phyloP scores from a whole-genome alignment of 805 yeast genomes.

The Kodamaea hsintzibuensis region DNA sequence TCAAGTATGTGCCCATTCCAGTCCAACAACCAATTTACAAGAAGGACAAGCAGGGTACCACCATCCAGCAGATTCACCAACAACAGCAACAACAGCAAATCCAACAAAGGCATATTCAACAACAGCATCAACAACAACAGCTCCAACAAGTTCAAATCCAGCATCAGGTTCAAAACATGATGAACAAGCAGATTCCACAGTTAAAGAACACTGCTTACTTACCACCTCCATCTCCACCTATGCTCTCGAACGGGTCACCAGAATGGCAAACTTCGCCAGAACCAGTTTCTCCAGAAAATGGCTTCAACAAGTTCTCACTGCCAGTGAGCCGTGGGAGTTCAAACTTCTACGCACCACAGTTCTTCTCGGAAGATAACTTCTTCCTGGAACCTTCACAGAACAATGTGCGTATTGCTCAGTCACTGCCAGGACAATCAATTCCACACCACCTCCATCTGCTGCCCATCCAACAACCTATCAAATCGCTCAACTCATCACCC shows the following conservation, averaged over 20 bases:
- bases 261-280: conserved; percentile 42
- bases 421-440: conserved; percentile 20
- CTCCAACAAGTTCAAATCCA: conserved; percentile 10
- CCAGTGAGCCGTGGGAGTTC: conserved; percentile 26
- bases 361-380: conserved; percentile 34
- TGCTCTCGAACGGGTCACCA: conserved; percentile 35
- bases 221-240: conserved; percentile 40
- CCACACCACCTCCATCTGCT: conserved; percentile 15
- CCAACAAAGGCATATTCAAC: conserved; percentile 12
- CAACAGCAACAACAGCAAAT: conserved; percentile 9
- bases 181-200: not conserved
- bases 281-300: conserved; percentile 21
- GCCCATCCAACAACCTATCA: conserved; percentile 10
- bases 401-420: conserved; percentile 3
- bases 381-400: conserved; percentile 5
- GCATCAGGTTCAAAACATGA: conserved; percentile 1
- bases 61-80: conserved; percentile 7
- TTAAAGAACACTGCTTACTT: conserved; percentile 25
- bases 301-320: conserved; percentile 19
- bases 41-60: conserved; percentile 8
- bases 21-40: conserved; percentile 34
- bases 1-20: conserved; percentile 43
- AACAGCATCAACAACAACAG: conserved; percentile 5
- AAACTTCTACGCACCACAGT: conserved; percentile 40
- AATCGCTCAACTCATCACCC: conserved; percentile 34